A percentile compares a stretch with the other conserved stretches of the same genome.
phyloP scores from a whole-genome alignment of 2,329 filamentous ascomycete genomes.

The Curvularia hawaiiensis region DNA sequence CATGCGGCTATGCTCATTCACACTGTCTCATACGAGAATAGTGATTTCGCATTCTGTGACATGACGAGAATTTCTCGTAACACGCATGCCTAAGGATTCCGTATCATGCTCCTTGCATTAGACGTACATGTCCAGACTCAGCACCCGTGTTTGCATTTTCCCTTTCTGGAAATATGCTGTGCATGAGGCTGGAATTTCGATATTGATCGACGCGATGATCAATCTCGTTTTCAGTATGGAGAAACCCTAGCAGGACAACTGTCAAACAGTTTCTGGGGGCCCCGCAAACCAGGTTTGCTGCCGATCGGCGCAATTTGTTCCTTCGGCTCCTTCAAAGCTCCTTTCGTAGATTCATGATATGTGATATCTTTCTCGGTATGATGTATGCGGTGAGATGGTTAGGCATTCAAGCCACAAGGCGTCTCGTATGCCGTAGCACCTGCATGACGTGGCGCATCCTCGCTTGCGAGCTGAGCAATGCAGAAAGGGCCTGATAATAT shows the following conservation, averaged over 20 bases:
- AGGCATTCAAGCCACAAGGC: conserved; percentile 8
- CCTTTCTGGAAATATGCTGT: conserved; percentile 4
- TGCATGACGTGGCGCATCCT: conserved; percentile 16
- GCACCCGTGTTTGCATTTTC: neutral
- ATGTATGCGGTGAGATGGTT: conserved; percentile 8
- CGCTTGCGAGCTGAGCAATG: conserved; percentile 12
- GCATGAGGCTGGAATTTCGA: conserved; percentile 9
- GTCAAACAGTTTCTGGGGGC: conserved; percentile 14
- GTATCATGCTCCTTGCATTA: conserved; percentile 11
- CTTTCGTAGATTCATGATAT: neutral
- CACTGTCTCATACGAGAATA: neutral
- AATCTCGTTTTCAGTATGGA: neutral
- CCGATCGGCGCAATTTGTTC: conserved; percentile 6
- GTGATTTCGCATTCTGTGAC: neutral
- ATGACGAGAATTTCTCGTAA: neutral
- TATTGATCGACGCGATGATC: conserved; percentile 16
- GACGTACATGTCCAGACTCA: conserved; percentile 1
- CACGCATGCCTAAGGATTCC: neutral
- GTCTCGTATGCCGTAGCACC: conserved; percentile 4
- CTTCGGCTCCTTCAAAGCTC: neutral
- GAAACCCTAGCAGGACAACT: conserved; percentile 5
- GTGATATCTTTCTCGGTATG: neutral
- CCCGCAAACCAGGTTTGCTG: conserved; percentile 1
- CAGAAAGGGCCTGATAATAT: conserved; percentile 2
- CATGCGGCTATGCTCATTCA: neutral